Evolutionary conservation across 2,329 filamentous ascomycete genomes (phyloP).

Genomic region (Trichoderma brevicompactum): DNA sequence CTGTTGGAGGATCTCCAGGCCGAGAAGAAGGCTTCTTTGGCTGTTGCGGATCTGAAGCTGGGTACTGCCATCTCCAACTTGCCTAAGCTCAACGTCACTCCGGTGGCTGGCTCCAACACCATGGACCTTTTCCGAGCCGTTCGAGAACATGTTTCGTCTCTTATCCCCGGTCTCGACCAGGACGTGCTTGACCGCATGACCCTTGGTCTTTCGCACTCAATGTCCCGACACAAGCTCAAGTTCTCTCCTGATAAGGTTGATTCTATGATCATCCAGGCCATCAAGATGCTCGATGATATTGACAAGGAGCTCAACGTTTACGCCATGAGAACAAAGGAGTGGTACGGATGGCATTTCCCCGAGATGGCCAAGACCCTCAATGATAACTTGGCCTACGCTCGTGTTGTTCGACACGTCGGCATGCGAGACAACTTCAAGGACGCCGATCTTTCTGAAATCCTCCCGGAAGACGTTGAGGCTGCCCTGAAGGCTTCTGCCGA

Average conservation of each 20-base stretch:
- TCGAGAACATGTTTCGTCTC: constrained; percentile 83
- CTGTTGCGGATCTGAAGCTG: constrained; percentile 91
- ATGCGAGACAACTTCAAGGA: constrained; percentile 80
- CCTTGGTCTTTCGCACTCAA: constrained; percentile 92
- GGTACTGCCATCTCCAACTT: constrained; percentile 91
- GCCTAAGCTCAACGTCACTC: constrained; percentile 81
- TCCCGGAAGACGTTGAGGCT: constrained; percentile 92
- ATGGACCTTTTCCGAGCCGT: constrained; percentile 93
- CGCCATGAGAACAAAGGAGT: constrained; percentile 99
- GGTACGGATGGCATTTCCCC: constrained; percentile 99
- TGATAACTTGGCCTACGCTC: constrained; percentile 93
- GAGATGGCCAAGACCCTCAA: constrained; percentile 97
- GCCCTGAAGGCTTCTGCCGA: constrained; percentile 94
- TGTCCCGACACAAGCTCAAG: constrained; percentile 97
- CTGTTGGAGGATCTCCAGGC: constrained; percentile 91
- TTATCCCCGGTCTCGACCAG: constrained; percentile 85
- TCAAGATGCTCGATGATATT: constrained; percentile 89
- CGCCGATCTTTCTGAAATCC: constrained; percentile 82
- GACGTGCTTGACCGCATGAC: constrained; percentile 93
- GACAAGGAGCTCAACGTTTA: constrained; percentile 99
- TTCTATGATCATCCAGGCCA: constrained; percentile 98
- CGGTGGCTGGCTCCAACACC: constrained; percentile 65
- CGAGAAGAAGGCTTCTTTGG: constrained; percentile 95
- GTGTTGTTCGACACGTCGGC: constrained; percentile 85
- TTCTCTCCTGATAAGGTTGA: constrained; percentile 99